phyloP scores from a whole-genome alignment of 2,329 filamentous ascomycete species.

The Aspergillus unguis region DNA sequence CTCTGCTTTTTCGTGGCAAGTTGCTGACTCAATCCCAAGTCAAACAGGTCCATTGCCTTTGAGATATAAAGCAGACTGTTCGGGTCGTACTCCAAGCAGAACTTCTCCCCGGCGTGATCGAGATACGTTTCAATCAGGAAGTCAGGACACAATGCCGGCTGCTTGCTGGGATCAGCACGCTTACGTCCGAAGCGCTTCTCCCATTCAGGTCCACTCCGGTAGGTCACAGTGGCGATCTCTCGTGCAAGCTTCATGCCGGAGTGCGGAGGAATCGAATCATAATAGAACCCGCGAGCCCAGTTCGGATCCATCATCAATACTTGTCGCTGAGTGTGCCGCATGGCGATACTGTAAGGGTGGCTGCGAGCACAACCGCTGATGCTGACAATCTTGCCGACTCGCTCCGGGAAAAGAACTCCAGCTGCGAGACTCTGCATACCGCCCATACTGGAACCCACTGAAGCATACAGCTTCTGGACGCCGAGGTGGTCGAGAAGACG shows the following conservation, averaged over 20 bases:
- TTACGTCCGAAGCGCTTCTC: constrained; percentile 88
- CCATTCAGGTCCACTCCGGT: constrained; percentile 95
- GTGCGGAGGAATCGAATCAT: constrained; percentile 81
- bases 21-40: constrained; percentile 73
- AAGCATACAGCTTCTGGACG: constrained; percentile 78
- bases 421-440: constrained; percentile 95
- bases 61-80: constrained; percentile 95
- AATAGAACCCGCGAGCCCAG: constrained; percentile 95
- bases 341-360: constrained; percentile 96
- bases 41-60: constrained; percentile 98
- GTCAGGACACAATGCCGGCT: constrained; percentile 91
- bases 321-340: constrained; percentile 96
- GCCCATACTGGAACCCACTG: constrained; percentile 95
- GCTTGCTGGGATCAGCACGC: constrained; percentile 78
- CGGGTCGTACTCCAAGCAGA: constrained; percentile 92
- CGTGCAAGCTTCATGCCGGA: constrained; percentile 96
- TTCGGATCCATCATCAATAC: constrained; percentile 99
- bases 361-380: constrained; percentile 92
- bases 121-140: constrained; percentile 98
- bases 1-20: constrained; percentile 60
- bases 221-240: constrained; percentile 96
- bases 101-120: constrained; percentile 97
- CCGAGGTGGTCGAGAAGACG: constrained; percentile 75
- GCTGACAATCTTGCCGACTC: constrained; percentile 77
- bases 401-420: constrained; percentile 75